Base-by-base conservation (phyloP, 768 basidiomycete genomes). In the Auricularia sp. region DNA sequence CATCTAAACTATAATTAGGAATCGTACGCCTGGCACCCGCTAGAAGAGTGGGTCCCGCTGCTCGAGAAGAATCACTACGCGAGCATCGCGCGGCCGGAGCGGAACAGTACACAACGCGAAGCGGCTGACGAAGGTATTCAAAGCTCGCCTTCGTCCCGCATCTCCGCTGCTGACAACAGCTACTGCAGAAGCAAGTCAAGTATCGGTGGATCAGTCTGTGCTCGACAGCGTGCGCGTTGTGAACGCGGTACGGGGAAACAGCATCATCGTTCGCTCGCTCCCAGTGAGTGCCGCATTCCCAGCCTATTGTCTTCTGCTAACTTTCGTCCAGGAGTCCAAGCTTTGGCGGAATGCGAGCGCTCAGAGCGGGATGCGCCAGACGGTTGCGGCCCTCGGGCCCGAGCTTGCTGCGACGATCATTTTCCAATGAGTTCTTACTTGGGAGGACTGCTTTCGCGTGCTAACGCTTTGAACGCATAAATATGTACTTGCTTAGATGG, bases 21-120 rank as follows among this genome's bases (percentile, higher is more conserved):
- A 73, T 86, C 85, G 1, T 88, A 89, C 69, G 79, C 80, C 5
- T 97, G 92, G 87, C 81, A 85, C 71, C 86, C 88, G 16, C 73
- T 96, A 3, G 75, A 83, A 47, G 70, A 70, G 21, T 92, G 90
- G 69, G 73, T 73, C 29, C 76, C 81, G 0, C 69, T 85, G n/a
- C 78, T 98, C 8, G 85, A 92, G 39, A 77, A 77, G 68, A 76
- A 85, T 71, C 81, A 85, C 72, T 90, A 91, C 72, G 85, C 84
- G 29, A 82, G 80, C 69, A 95, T 88, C 73, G 84, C 86, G 18
- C 74, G 81, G 51, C 86, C 84, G n/a, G 79, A 81, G 39, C 82
- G 24, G 4, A 59, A 59, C 29, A 18, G 10, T 5, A 21, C 47
- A 18, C 47, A 51, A 21, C 14, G 47, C 18, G 47, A 51, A 18